These are phyloP conservation scores for Smallanthus sonchifolius DNA, from an alignment of 129 eudicot species.

Conservation along the genomic window DNA sequence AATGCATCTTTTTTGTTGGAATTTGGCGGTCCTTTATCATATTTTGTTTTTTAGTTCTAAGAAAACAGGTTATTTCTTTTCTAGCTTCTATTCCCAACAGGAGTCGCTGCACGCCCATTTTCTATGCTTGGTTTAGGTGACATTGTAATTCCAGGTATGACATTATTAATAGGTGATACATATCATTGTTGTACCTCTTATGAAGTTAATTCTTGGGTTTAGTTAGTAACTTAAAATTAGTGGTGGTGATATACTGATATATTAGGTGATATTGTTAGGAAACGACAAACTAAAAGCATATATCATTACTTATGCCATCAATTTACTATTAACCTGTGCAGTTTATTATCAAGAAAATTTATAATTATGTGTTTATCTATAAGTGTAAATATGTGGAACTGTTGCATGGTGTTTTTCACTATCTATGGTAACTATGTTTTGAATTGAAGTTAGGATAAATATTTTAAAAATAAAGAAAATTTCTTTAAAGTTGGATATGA, in stretches of 20 bases:
- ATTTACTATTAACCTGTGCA: background rate
- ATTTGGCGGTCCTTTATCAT: background rate
- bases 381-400: background rate
- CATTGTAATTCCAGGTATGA: slow-evolving; percentile 94
- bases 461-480: no score
- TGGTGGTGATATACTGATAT: background rate
- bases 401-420: background rate
- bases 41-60: background rate
- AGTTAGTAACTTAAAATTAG: background rate
- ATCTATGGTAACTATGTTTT: background rate
- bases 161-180: background rate
- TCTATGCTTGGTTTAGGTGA: slow-evolving; percentile 99
- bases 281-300: background rate
- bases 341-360: background rate
- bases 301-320: background rate
- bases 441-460: no score
- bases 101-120: slow-evolving; percentile 75
- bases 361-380: background rate
- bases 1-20: slow-evolving; percentile 11
- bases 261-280: background rate
- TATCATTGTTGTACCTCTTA: background rate
- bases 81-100: slow-evolving; percentile 96
- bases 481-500: no score
- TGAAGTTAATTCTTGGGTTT: background rate
- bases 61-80: slow-evolving; percentile 9